Evolutionary conservation across 192 early-diverging fungal species (phyloP).

Genomic region (Backusella tuberculispora): DNA sequence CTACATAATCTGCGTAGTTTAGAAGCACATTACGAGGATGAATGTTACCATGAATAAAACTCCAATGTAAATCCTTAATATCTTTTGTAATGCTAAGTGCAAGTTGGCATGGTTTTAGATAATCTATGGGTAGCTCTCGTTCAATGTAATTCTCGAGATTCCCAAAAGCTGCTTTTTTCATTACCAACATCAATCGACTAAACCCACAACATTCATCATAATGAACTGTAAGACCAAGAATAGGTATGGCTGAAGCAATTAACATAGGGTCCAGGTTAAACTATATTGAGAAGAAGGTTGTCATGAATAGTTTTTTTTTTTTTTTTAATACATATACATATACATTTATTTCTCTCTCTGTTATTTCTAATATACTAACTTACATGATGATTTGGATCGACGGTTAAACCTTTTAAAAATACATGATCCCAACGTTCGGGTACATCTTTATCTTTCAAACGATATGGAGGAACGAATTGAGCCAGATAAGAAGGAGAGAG

Average conservation of each 20-base stretch:
- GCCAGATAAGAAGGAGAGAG: constrained; percentile 36
- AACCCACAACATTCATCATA: constrained; percentile 23
- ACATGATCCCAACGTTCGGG: constrained; percentile 36
- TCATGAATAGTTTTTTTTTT: not conserved
- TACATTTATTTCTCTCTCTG: not conserved
- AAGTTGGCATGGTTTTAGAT: constrained; percentile 21
- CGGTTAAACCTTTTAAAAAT: constrained; percentile 35
- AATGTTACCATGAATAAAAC: constrained; percentile 33
- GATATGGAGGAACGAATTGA: constrained; percentile 36
- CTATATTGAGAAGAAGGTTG: not conserved
- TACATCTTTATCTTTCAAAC: not conserved
- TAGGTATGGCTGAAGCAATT: constrained; percentile 17
- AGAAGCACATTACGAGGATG: constrained; percentile 38
- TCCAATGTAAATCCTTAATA: constrained; percentile 39
- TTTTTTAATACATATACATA: not conserved
- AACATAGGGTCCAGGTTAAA: constrained; percentile 23
- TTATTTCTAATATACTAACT: too few species aligned
- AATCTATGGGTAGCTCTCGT: constrained; percentile 25
- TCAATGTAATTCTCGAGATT: constrained; percentile 31
- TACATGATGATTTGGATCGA: constrained; percentile 35
- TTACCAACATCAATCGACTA: constrained; percentile 36
- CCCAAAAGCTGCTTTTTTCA: constrained; percentile 34
- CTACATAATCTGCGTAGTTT: constrained; percentile 27
- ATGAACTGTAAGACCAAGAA: constrained; percentile 35
- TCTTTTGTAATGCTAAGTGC: constrained; percentile 30